These are phyloP conservation scores for Saccharomyces kudriavzevii DNA, from an alignment of 805 yeast species.

Conservation along the genomic window DNA sequence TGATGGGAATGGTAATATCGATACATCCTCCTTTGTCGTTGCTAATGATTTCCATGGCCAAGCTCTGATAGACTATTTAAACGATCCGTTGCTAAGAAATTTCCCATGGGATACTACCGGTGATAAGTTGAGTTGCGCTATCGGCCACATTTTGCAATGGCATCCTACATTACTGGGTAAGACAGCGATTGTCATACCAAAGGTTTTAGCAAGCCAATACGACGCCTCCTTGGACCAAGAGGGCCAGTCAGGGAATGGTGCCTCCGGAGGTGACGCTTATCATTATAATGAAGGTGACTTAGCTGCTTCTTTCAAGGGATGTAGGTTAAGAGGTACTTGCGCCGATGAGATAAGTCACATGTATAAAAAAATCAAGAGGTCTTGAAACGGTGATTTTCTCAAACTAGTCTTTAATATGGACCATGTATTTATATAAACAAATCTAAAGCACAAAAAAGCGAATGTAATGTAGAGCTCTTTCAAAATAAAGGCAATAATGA, in stretches of 20 bases:
- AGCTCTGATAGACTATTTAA: slow-evolving; percentile 72
- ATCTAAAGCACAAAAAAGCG: background rate
- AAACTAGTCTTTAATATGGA: background rate
- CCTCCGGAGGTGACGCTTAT: slow-evolving; percentile 28
- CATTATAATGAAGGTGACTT: slow-evolving; percentile 57
- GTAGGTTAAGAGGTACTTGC: slow-evolving; percentile 45
- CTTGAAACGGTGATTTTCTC: background rate
- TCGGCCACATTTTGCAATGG: slow-evolving; percentile 91
- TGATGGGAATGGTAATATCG: slow-evolving; percentile 47
- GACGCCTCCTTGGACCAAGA: slow-evolving; percentile 27
- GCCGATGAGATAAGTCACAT: slow-evolving; percentile 33
- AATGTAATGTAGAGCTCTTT: background rate
- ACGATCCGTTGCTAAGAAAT: slow-evolving; percentile 59
- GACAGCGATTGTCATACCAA: slow-evolving; percentile 63
- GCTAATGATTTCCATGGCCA: slow-evolving; percentile 57
- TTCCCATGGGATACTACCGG: slow-evolving; percentile 35
- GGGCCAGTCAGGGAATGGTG: slow-evolving; percentile 17
- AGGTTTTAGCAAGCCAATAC: slow-evolving; percentile 44
- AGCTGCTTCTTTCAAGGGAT: slow-evolving; percentile 53
- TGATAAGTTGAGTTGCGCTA: slow-evolving; percentile 40
- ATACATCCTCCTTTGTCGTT: slow-evolving; percentile 64
- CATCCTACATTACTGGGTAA: slow-evolving; percentile 74
- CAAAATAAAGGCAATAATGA: background rate
- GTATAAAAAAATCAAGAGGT: slow-evolving; percentile 13
- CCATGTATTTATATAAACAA: background rate